A percentile compares a stretch with the other conserved stretches of the same genome.
Evolutionary conservation across 352 stramenopile genomes (phyloP).

Genomic region (Pythium pyrilobum): DNA sequence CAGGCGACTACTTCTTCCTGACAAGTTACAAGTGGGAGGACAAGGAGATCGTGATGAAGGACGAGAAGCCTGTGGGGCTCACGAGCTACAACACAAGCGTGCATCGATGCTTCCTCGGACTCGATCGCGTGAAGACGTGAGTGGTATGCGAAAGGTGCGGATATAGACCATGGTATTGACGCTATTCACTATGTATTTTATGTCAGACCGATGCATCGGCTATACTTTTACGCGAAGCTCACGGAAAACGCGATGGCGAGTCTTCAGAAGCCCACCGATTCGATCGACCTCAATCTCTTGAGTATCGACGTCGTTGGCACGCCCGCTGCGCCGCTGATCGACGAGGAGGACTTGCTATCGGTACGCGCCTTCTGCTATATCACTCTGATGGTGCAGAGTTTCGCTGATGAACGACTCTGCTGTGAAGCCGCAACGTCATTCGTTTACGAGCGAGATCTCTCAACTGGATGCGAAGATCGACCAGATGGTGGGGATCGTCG

Average conservation of each 20-base stretch:
- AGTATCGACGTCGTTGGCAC: slow-evolving; percentile 65
- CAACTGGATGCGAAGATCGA: slow-evolving; percentile 72
- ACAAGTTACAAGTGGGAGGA: slow-evolving; percentile 85
- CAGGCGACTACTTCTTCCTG: slow-evolving; percentile 85
- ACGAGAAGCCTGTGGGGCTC: slow-evolving; percentile 68
- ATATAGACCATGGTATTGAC: background rate
- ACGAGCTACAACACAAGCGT: slow-evolving; percentile 84
- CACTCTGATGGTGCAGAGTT: background rate
- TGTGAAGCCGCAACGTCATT: slow-evolving; percentile 24
- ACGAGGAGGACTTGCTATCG: slow-evolving; percentile 17
- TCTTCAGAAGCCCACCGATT: slow-evolving; percentile 46
- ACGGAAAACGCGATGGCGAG: slow-evolving; percentile 72
- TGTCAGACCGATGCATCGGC: slow-evolving; percentile 44
- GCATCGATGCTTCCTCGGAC: slow-evolving; percentile 75
- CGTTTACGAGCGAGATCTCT: slow-evolving; percentile 64
- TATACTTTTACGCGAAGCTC: slow-evolving; percentile 82
- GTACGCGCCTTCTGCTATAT: slow-evolving; percentile 2
- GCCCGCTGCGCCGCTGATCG: slow-evolving; percentile 8
- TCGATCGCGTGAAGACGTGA: slow-evolving; percentile 77
- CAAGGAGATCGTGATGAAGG: slow-evolving; percentile 78
- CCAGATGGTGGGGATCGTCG: slow-evolving; percentile 82
- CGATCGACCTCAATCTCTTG: slow-evolving; percentile 53
- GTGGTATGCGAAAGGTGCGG: background rate
- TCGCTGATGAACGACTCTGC: background rate
- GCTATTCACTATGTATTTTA: background rate